Evolutionary conservation across 225 moss, liverwort and hornwort species (phyloP), one percentile per base, ranked within the genome.

Genomic region (Rhytidiadelphus loreus): DNA sequence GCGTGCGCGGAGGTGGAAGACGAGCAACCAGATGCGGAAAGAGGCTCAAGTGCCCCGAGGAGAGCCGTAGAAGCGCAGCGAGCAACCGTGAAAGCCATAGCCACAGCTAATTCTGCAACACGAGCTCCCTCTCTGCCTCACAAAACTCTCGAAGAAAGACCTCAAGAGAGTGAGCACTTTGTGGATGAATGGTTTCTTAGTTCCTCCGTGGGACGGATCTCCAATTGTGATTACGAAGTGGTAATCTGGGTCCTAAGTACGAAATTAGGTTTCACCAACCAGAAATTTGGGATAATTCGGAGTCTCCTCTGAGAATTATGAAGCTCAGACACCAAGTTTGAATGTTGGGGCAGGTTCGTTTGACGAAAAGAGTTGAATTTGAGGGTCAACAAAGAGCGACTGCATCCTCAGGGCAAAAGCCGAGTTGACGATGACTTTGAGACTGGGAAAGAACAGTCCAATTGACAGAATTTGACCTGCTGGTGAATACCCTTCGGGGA

Each of bases 31-130:
- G 60, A 29, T 29, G 85, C 23, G 28, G 86, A 26, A 28, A 76
- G 81, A 66, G 86, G 65, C 63, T 94, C 92, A 30, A 89, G n/a
- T 50, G 86, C 35, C 61, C 87, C 83, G 10, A 88, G 80, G 30
- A 91, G 82, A 50, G 87, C 59, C 46, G 90, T 28, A 44, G 91
- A 81, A 80, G 91, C 89, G 81, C 78, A 88, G 76, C 87, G 86
- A 32, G 90, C 89, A 88, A 91, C 89, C 86, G 91, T 84, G 73
- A 78, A 88, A 81, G 94, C 94, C 94, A 94, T 94, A 88, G 87
- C 90, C 87, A 55, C 37, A 84, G 64, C 81, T 57, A 91, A 83
- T 83, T 62, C 58, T 86, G 57, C 62, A 86, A 91, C n/a, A 37
- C 72, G 4, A n/a, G 28, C 52, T 71, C 84, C 3, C 39, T 24